Evolutionary conservation across 805 yeast species (phyloP), one percentile per base, ranked within the genome.

Genomic region (Pichia cabralensis): DNA sequence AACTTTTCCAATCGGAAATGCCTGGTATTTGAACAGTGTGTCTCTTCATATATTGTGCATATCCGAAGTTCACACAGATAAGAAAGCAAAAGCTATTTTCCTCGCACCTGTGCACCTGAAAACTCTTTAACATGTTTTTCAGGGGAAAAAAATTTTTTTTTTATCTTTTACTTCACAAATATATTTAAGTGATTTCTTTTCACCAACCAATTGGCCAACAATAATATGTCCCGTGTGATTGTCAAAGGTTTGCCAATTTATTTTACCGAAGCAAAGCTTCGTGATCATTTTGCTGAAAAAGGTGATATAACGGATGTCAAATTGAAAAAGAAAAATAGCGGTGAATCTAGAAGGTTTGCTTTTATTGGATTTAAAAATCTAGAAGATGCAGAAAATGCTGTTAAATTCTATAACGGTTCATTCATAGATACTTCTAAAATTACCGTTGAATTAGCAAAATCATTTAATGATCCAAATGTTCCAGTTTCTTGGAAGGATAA

Each of bases 271-370:
- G 85, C 73, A 3, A 74, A 78, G 43, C 60, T 89, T 36, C 66
- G 66, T 42, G 71, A 69, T 21, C 85, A 77, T 51, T 89, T 89
- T 51, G 54, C 60, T 19, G 42, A 48, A 31, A 43, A 67, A 36
- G 82, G 84, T 9, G 26, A 42, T 8, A 31, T 41, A n/a, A 64
- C 67, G 33, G 98, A 92, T 68, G 88, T 84, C 25, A 85, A 82
- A 56, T 65, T 92, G 24, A 71, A 86, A 71, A 79, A 72, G 48
- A 83, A 80, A 44, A 67, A 80, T 46, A 74, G 73, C 45, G 98
- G 98, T 18, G 80, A 79, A 49, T 81, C 95, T 8, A 74, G 98
- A 58, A 67, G 94, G 47, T 92, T 92, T 65, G 97, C 95, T 6
- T 92, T 92, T 49, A 65, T 92, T 33, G 98, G 98, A 1, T 92